Conservation (phyloP, 257 asterid species). For the Salvia rosmarinus region DNA sequence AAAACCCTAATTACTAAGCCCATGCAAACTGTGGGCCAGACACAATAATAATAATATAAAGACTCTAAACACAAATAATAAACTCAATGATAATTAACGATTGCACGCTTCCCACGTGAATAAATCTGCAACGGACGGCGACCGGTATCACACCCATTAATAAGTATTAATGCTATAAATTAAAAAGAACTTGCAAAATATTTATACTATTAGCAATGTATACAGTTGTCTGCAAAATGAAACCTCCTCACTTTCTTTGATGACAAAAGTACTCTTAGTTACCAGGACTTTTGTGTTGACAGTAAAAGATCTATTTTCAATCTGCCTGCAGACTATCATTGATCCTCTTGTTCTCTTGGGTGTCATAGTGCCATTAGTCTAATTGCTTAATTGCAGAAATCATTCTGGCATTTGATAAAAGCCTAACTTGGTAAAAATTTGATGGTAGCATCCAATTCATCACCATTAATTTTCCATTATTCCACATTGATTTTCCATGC, state of each 20-base stretch:
- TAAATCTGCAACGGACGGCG: no score
- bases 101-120: no score
- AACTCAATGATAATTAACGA: no score
- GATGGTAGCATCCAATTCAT: constrained; percentile 1
- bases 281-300: background rate
- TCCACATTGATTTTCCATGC: background rate
- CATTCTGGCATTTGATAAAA: constrained; percentile 4
- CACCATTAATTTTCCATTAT: background rate
- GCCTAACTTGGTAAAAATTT: background rate
- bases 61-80: no score
- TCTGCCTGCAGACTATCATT: background rate
- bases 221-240: background rate
- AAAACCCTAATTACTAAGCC: no score
- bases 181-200: background rate
- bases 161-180: constrained; percentile 18
- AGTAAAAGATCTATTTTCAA: background rate
- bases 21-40: no score
- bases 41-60: no score
- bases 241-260: constrained; percentile 6
- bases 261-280: background rate
- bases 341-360: background rate
- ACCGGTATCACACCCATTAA: background rate
- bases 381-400: no score
- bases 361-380: no score
- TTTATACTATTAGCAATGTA: background rate